These are phyloP conservation scores for Alisma plantagoaquatica DNA, from an alignment of 106 monocot genomes.

Conservation along the genomic window DNA sequence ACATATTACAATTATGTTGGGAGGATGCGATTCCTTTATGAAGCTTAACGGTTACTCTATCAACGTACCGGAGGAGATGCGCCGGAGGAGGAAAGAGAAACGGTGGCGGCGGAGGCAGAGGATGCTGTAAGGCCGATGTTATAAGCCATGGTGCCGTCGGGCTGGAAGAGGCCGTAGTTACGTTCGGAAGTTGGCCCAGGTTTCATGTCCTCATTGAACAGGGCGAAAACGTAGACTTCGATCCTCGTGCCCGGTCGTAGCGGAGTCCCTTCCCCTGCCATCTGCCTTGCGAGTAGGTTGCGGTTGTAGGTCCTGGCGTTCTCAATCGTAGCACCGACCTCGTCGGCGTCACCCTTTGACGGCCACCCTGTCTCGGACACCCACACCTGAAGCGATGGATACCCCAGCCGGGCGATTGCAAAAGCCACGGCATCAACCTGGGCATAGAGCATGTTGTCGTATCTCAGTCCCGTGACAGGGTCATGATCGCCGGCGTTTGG, in stretches of 20 bases:
- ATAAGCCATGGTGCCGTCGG: conserved; percentile 72
- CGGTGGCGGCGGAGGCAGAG: conserved; percentile 37
- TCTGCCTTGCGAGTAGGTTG: conserved; percentile 65
- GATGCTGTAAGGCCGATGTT: conserved; percentile 50
- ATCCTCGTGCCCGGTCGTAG: conserved; percentile 48
- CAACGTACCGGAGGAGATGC: not conserved
- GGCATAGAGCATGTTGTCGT: conserved; percentile 95
- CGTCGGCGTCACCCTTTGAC: conserved; percentile 72
- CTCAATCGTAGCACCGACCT: conserved; percentile 67
- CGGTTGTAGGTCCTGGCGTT: conserved; percentile 69
- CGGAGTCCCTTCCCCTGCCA: conserved; percentile 72
- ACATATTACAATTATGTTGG: too few species aligned
- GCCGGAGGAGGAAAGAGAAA: conserved; percentile 53
- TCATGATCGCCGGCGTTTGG: conserved; percentile 46
- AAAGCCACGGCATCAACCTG: conserved; percentile 84
- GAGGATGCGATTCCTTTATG: too few species aligned
- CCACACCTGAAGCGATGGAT: conserved; percentile 42
- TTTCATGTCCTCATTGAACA: conserved; percentile 94
- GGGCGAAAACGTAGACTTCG: conserved; percentile 85
- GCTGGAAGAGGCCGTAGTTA: conserved; percentile 83
- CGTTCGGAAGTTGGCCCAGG: conserved; percentile 92
- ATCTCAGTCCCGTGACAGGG: conserved; percentile 61
- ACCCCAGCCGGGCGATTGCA: conserved; percentile 59
- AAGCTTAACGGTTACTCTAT: too few species aligned
- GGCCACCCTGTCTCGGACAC: conserved; percentile 99